Evolutionary conservation across 495 filamentous ascomycete genomes (phyloP), one percentile per base, ranked within the genome.

Genomic region (Penicillium salamii): DNA sequence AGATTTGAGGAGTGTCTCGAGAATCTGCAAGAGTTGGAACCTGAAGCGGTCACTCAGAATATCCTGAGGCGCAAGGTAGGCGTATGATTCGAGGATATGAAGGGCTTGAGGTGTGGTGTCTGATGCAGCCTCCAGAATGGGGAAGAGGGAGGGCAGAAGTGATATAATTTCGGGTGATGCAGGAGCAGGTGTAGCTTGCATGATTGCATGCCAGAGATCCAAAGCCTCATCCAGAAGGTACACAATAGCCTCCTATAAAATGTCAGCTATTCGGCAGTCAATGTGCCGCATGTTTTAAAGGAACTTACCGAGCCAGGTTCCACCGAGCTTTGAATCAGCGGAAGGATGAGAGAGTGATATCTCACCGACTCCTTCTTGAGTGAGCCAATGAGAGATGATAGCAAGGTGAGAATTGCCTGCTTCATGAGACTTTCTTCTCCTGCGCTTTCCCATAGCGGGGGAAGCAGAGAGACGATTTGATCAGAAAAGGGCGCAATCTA

Each of bases 211-310:
- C 90, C 90, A 96, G 18, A 98, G 79, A 24, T 96, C 90, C 11
- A 98, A 73, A 0, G 90, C 88, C 58, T 98, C 93, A 49, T 97
- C 93, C 9, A 95, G 78, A 7, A 97, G 83, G 59, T 95, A 93
- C 6, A 95, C 63, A 53, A 88, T 82, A 23, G 85, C 82, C 24
- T 91, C 80, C 79, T 82, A 35, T 8, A n/a, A 2, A 26, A 11
- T 11, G 42, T 33, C 42, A 45, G 37, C 23, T 8, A 26, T 8
- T 4, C 8, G 8, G 23, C 23, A 26, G 8, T n/a, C 17, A 19
- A 13, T 21, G 0, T 12, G 28, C 6, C 5, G 11, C n/a, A 34
- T 7, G 8, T 45, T 17, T 3, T 11, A 36, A 42, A 32, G 20
- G 21, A n/a, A 65, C 77, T 50, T 60, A 82, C 82, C 5, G 89